Evolutionary conservation across 371 early-diverging fungal genomes (phyloP).

Genomic region (Rhizopus arrhizus): DNA sequence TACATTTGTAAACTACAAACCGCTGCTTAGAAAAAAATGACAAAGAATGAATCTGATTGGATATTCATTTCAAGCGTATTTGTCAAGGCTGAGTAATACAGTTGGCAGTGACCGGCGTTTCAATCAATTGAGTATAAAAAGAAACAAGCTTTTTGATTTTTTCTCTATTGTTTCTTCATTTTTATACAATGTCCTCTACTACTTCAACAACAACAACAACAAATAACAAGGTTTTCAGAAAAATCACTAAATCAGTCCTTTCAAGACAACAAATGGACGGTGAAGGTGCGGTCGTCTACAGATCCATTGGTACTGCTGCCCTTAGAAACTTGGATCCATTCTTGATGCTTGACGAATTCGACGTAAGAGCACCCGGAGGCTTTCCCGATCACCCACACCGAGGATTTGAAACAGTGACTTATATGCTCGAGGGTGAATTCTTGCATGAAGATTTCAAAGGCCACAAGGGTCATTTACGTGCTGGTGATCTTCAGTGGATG

Average conservation of each 20-base stretch:
- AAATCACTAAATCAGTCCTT: slow-evolving; percentile 16
- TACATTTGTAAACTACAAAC: too few relatives aligned
- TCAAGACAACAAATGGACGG: slow-evolving; percentile 26
- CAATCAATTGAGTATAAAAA: too few relatives aligned
- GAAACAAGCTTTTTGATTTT: too few relatives aligned
- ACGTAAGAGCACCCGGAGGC: slow-evolving; percentile 56
- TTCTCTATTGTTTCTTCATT: too few relatives aligned
- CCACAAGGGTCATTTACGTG: slow-evolving; percentile 70
- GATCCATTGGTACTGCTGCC: slow-evolving; percentile 70
- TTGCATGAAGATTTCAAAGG: slow-evolving; percentile 84
- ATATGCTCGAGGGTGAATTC: slow-evolving; percentile 73
- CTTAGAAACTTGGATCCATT: slow-evolving; percentile 81
- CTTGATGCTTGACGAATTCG: slow-evolving; percentile 83
- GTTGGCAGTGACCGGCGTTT: too few relatives aligned
- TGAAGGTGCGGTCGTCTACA: slow-evolving; percentile 54
- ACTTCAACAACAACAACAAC: neutral
- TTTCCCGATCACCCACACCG: slow-evolving; percentile 73
- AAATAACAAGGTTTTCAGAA: slow-evolving; percentile 11
- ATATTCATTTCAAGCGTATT: too few relatives aligned
- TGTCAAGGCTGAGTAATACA: too few relatives aligned
- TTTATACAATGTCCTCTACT: neutral
- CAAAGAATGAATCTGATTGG: too few relatives aligned
- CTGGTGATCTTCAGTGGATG: slow-evolving; percentile 81
- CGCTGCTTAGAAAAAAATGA: too few relatives aligned
- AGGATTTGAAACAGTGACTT: slow-evolving; percentile 83